phyloP scores from a whole-genome alignment of 208 protist species.

The Leishmania mexicana region DNA sequence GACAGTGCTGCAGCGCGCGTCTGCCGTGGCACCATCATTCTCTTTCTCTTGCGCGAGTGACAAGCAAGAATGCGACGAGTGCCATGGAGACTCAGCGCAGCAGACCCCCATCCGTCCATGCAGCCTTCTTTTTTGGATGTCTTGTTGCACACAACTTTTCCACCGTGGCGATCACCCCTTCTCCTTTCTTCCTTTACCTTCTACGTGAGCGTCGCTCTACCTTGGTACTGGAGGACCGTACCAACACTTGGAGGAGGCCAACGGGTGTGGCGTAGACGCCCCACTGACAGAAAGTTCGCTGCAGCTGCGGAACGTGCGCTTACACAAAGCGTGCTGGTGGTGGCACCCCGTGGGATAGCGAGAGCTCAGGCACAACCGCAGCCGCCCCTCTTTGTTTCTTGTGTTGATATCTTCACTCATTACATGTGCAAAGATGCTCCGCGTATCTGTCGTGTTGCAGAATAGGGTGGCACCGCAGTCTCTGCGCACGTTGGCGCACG shows the following conservation, averaged over 20 bases:
- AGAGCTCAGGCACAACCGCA: background rate
- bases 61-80: background rate
- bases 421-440: conserved; percentile 12
- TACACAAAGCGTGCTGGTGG: background rate
- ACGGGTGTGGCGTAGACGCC: background rate
- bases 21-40: background rate
- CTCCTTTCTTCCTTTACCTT: background rate
- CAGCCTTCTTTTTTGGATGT: background rate
- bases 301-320: background rate
- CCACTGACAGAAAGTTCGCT: background rate
- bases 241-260: background rate
- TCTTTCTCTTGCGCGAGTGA: background rate
- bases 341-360: background rate
- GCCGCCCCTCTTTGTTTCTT: background rate
- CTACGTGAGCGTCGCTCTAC: background rate
- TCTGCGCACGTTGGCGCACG: conserved; percentile 9
- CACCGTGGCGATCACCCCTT: background rate
- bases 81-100: background rate
- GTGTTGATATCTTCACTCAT: background rate
- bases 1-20: background rate
- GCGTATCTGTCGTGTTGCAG: conserved; percentile 4
- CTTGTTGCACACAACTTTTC: background rate
- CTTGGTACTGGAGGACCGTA: background rate
- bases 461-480: conserved; percentile 2
- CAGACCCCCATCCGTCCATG: background rate